Evolutionary conservation across 805 yeast species (phyloP), one percentile per base, ranked within the genome.

Genomic region (Metschnikowia similis): DNA sequence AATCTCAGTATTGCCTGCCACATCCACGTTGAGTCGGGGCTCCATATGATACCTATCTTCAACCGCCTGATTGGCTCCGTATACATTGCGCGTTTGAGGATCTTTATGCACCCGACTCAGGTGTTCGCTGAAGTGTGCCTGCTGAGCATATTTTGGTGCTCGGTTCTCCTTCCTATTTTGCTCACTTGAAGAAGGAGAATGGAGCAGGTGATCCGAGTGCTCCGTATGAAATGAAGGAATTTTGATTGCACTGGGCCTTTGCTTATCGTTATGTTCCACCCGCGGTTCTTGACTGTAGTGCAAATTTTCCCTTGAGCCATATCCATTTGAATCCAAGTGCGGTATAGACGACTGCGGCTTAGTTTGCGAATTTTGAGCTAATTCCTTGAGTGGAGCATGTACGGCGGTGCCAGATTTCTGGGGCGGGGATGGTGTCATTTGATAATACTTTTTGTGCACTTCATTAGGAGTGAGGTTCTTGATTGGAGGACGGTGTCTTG

Each of bases 401-500:
- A 28, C 6, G n/a, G 13, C 21, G n/a, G n/a, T 17, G 13, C 13
- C 17, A 26, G 17, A 9, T 11, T 27, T 34, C 9, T 17, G 36
- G 9, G 46, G 31, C 10, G 31, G 27, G 11, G 35, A 35, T 28
- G 34, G 34, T 4, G 30, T 28, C 16, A 46, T 32, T 29, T 34
- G 40, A 36, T 43, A 43, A 35, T 43, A 43, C 46, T 43, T 43
- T 17, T 43, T 17, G 10, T 43, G 31, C 4, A 43, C 39, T n/a
- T 26, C 39, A 6, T n/a, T 17, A 11, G 34, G 28, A 17, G 32
- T 27, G 11, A 35, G 30, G 16, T 43, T 26, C 21, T 43, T 43
- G 8, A 13, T 34, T n/a, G 46, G 16, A 8, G 17, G 27, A 8
- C 28, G 27, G 28, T n/a, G 39, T 17, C 6, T 16, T 11, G 21